Base-by-base conservation (phyloP, 768 basidiomycete species). In the Termitomyces sp. region DNA sequence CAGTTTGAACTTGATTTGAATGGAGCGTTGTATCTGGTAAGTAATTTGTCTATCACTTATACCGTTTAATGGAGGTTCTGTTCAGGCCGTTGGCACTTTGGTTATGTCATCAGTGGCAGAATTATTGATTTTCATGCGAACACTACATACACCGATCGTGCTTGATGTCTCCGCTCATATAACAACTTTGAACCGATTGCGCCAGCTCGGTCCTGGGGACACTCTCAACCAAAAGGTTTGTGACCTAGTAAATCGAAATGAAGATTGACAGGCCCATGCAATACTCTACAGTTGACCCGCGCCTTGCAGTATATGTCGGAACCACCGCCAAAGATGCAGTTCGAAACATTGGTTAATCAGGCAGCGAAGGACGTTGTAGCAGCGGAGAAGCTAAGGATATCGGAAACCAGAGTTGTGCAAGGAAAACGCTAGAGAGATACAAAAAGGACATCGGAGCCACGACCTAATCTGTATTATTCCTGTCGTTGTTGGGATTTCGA, bases 61-160 rank as follows among this genome's bases (percentile, higher is more conserved):
- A 24, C 21, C 44, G 15, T 2, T 44, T 48, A 26, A 58, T 51
- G 54, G 15, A 62, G 43, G 37, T 42, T 37, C 45, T 53, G 17
- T 8, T 26, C 59, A 88, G 86, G 77, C 82, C 10, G 66, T 84
- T 43, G 70, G 78, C 15, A 76, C 77, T 15, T 69, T 84, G 41
- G 75, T 79, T 17, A 80, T 79, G 62, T 77, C 83, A 7, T 85
- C 85, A 8, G 76, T 85, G 12, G 81, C 83, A 22, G 85, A 88
- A 56, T 65, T 90, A 47, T 77, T 88, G 62, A 62, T 83, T 21
- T 89, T 87, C 64, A 55, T 88, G 52, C 77, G 77, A 48, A 77
- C 82, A 38, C 67, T 82, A 30, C 81, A 77, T 24, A 77, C 75
- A 15, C 71, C 79, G 15, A 64, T 87, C 22, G 75, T 77, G 14